Percentiles rank a stretch among this genome's conserved stretches.
phyloP scores from a whole-genome alignment of 78 protist genomes.

The Dictyostelium citrinum region DNA sequence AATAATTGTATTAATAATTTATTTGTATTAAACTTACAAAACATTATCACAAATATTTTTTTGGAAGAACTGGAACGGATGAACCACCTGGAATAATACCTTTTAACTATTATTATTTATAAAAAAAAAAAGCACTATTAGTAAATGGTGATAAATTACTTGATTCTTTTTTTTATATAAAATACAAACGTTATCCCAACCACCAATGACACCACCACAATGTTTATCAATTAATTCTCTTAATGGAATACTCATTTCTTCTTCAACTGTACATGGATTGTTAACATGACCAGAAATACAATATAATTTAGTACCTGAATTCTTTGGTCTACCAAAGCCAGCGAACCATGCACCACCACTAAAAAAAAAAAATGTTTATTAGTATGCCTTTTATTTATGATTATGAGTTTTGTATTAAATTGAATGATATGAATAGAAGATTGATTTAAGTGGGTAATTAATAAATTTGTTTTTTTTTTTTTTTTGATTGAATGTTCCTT shows the following conservation, averaged over 20 bases:
- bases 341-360: slow-evolving; percentile 95
- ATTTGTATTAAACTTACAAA: too few relatives aligned
- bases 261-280: slow-evolving; percentile 97
- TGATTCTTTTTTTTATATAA: too few relatives aligned
- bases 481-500: too few relatives aligned
- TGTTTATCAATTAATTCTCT: slow-evolving; percentile 94
- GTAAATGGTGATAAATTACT: too few relatives aligned
- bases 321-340: slow-evolving; percentile 94
- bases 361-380: background rate
- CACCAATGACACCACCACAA: slow-evolving; percentile 97
- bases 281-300: slow-evolving; percentile 97
- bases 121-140: background rate
- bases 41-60: slow-evolving; percentile 91
- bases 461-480: too few relatives aligned
- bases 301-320: slow-evolving; percentile 97
- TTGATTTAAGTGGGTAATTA: too few relatives aligned
- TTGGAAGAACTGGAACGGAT: slow-evolving; percentile 96
- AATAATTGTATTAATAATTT: too few relatives aligned
- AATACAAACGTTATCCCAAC: slow-evolving; percentile 97
- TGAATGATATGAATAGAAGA: too few relatives aligned
- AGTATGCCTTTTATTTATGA: background rate
- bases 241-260: slow-evolving; percentile 97
- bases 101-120: background rate
- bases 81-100: slow-evolving; percentile 98
- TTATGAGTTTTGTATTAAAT: too few relatives aligned